Evolutionary conservation across 768 basidiomycete genomes (phyloP), one percentile per base, ranked within the genome.

Genomic region (Suillus alpinus): DNA sequence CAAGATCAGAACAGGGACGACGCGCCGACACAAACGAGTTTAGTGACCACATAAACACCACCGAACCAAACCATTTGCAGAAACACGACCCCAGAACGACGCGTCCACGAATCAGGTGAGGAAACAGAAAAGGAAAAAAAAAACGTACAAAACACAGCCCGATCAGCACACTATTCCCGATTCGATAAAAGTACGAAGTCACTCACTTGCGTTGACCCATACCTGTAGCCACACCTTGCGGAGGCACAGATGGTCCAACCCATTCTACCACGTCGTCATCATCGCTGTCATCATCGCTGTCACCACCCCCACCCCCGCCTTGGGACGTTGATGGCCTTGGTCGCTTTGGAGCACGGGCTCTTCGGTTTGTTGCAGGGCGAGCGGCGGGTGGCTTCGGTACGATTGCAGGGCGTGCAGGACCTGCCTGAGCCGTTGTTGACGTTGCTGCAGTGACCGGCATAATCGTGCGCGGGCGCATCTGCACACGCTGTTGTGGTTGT

Each of bases 251-350:
- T 36, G 46, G 29, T 13, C 67, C 67, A 62, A 59, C 53, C 66
- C 64, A 69, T 26, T 73, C 72, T 23, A 57, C 31, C 23, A 67
- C 50, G 1, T 73, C 72, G 1, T 75, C 72, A 0, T 73, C 72
- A 0, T 73, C 72, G 9, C 70, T 75, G 1, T 73, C 72, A 23
- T 68, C 67, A 1, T 73, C 73, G 23, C 72, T 73, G 10, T 59
- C 58, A 0, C 52, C 63, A 14, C 46, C 61, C 1, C 56, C 59
- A 3, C 47, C 59, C 20, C 32, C 52, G 20, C 41, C 56, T 4
- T 56, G 60, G 14, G 64, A 47, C 1, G 55, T 2, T 43, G 59
- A 62, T 18, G 50, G 58, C 39, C 68, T 58, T 39, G 5, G 56
- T 12, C 72, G 72, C 46, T 73, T 73, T 5, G 62, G 46, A 18